phyloP scores from a whole-genome alignment of 1,284 basidiomycete species.

The Takashimella tepidaria region DNA sequence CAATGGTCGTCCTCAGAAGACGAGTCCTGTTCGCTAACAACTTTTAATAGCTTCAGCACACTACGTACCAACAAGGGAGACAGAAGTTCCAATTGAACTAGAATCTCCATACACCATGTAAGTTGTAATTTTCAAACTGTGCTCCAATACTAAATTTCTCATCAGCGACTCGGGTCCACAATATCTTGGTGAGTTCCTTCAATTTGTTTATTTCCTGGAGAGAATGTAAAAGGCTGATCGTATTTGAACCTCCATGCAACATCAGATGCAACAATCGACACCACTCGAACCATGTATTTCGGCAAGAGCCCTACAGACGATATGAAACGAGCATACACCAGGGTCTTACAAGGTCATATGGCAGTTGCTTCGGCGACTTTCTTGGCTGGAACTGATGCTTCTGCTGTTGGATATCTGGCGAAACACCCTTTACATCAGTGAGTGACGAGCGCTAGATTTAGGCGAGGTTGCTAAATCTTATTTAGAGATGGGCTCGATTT shows the following conservation, averaged over 20 bases:
- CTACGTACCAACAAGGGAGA: slow-evolving; percentile 73
- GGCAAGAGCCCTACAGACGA: slow-evolving; percentile 74
- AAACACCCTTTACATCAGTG: slow-evolving; percentile 74
- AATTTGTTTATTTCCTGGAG: too few species aligned
- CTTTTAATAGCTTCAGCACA: slow-evolving; percentile 68
- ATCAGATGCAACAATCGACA: slow-evolving; percentile 87
- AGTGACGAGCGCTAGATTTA: too few species aligned
- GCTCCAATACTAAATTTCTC: slow-evolving; percentile 7
- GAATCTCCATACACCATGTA: slow-evolving; percentile 85
- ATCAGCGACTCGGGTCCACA: slow-evolving; percentile 80
- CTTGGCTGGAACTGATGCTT: slow-evolving; percentile 78
- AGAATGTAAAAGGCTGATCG: background rate
- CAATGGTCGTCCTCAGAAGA: too few species aligned
- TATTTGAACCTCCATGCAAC: background rate
- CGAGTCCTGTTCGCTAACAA: background rate
- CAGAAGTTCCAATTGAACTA: slow-evolving; percentile 66
- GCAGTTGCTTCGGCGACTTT: slow-evolving; percentile 84
- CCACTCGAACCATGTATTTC: slow-evolving; percentile 76
- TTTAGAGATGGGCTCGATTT: slow-evolving; percentile 70
- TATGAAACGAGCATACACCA: slow-evolving; percentile 78
- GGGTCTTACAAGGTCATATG: slow-evolving; percentile 95
- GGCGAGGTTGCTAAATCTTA: background rate
- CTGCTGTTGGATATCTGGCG: slow-evolving; percentile 75
- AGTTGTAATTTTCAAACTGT: slow-evolving; percentile 32
- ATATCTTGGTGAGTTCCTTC: slow-evolving; percentile 51